Evolutionary conservation across 306 rosid genomes (phyloP).

Genomic region (Psophocarpus tetragonolobus): DNA sequence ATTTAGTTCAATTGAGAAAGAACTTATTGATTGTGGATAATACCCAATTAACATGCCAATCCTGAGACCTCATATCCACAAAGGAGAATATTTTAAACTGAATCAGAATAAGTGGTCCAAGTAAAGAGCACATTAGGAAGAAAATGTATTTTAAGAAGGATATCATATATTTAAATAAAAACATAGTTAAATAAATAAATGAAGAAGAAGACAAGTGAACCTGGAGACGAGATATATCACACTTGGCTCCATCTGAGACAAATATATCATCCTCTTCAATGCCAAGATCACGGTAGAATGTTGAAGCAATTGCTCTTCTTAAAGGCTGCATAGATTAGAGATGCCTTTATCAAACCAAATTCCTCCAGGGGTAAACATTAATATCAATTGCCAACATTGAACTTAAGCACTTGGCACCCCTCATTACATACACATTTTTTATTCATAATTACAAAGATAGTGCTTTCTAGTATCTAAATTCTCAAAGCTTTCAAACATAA

Average conservation of each 20-base stretch:
- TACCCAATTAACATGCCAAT: background rate
- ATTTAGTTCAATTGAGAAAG: slow-evolving; percentile 4
- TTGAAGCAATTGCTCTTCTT: slow-evolving; percentile 66
- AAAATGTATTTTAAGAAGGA: slow-evolving; percentile 4
- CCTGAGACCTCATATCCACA: background rate
- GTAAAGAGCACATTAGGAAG: background rate
- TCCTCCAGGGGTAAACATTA: background rate
- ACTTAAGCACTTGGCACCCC: background rate
- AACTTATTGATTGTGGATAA: background rate
- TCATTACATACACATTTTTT: slow-evolving; percentile 2
- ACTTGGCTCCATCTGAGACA: slow-evolving; percentile 79
- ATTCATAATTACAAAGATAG: background rate
- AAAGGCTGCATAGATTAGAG: slow-evolving; percentile 55
- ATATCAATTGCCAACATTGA: background rate
- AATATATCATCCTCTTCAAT: slow-evolving; percentile 65
- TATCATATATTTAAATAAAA: slow-evolving; percentile 1
- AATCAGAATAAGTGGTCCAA: background rate
- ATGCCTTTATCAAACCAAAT: background rate
- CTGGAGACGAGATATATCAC: slow-evolving; percentile 91
- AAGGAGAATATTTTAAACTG: background rate
- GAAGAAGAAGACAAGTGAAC: slow-evolving; percentile 31
- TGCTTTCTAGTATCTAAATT: background rate
- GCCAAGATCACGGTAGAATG: slow-evolving; percentile 52
- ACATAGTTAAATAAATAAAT: too few relatives aligned
- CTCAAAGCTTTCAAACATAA: background rate